Base-by-base conservation (phyloP, 805 yeast species). In the Phaffomyces antillensis region DNA sequence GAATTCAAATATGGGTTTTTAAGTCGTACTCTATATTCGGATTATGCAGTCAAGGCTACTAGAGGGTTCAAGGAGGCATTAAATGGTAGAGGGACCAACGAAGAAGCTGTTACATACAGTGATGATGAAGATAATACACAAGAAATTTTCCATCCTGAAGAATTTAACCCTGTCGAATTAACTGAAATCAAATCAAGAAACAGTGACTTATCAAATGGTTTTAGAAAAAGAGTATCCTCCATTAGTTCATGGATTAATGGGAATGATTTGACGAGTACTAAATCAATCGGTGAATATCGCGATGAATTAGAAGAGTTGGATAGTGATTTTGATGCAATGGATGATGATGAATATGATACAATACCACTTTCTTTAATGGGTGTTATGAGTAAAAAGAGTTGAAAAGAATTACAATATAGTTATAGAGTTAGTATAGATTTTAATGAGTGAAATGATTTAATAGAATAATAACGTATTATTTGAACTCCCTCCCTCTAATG, bases 1-100 rank as follows among this genome's bases (percentile, higher is more conserved):
- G 72, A 68, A 51, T 75, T 75, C 53, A 71, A 71, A 51, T 73
- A 72, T 50, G 77, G 80, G 2, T 75, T 75, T 50, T 54, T 75
- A 45, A 70, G 77, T 38, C 65, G 79, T 15, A 70, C 78, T 0
- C 52, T 73, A 13, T 65, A 65, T 49, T 65, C 64, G 18, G 70
- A 65, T 37, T 70, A 72, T 62, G 72, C 73, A 3, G 64, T 66
- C 0, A 64, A 62, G 35, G 71, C 73, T 0, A 63, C 66, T 4
- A 56, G 62, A n/a, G 69, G 67, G 0, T 69, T 60, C 7, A 35
- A 35, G 7, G 26, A 23, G 9, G 7, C 15, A 3, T 17, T 35
- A 20, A 20, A 23, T 13, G 23, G 13, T 12, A 26, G 55, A 31
- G 52, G 52, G 20, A 13, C 5, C 18, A 18, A 9, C 11, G 36